Evolutionary conservation across 2,329 filamentous ascomycete species (phyloP).

Genomic region (Trichophyton equinum): DNA sequence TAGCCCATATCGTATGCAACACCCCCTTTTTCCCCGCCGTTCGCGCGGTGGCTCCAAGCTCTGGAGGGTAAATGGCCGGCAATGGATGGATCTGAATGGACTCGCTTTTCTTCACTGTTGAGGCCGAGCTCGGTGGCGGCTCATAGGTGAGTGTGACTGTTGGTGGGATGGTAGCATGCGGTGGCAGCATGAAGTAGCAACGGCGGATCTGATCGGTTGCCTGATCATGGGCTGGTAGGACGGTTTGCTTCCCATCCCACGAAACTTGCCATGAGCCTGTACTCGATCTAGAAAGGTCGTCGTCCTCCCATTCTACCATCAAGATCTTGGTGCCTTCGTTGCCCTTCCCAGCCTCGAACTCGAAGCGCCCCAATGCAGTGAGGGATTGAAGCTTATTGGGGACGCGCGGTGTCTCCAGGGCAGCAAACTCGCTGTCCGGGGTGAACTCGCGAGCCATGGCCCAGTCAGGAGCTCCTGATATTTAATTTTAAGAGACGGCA

Average conservation of each 20-base stretch:
- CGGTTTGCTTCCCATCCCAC: constrained; percentile 68
- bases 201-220: constrained; percentile 44
- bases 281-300: constrained; percentile 36
- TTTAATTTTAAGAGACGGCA: background rate
- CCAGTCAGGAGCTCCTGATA: background rate
- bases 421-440: constrained; percentile 13
- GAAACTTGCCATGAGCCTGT: constrained; percentile 59
- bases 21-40: constrained; percentile 65
- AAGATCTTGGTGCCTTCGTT: constrained; percentile 82
- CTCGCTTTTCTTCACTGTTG: constrained; percentile 28
- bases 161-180: constrained; percentile 57
- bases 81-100: constrained; percentile 60
- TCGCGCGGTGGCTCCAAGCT: constrained; percentile 54
- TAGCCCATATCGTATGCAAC: constrained; percentile 81
- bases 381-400: constrained; percentile 25
- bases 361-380: constrained; percentile 67
- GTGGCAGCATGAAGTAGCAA: constrained; percentile 70
- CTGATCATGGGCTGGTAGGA: constrained; percentile 53
- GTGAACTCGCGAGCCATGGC: constrained; percentile 12
- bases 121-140: constrained; percentile 32
- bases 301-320: constrained; percentile 82
- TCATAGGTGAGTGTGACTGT: constrained; percentile 53
- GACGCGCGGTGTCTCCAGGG: constrained; percentile 23
- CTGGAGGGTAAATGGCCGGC: constrained; percentile 73
- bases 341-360: constrained; percentile 64